These are phyloP conservation scores for Casaregolazyma lundiana DNA, from an alignment of 1,139 yeast species.

Conservation along the genomic window DNA sequence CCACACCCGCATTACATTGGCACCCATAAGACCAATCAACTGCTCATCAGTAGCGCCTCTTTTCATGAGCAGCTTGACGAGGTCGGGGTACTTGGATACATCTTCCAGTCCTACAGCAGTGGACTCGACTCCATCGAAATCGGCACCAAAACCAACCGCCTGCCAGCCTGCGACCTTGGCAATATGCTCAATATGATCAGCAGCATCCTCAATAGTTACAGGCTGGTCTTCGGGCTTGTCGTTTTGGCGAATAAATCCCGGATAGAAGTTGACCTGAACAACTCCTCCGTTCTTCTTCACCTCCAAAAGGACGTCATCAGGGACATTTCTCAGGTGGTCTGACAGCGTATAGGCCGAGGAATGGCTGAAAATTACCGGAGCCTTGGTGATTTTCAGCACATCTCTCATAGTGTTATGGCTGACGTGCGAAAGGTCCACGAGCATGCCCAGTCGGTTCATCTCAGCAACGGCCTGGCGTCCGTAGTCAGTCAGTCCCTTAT, in stretches of 20 bases:
- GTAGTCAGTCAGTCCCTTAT: conserved; percentile 41
- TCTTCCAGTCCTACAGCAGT: conserved; percentile 50
- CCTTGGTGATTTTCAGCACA: conserved; percentile 38
- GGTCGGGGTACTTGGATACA: conserved; percentile 51
- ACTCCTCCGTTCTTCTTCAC: conserved; percentile 45
- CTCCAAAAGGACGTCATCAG: conserved; percentile 44
- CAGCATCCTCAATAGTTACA: conserved; percentile 47
- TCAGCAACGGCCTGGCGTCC: conserved; percentile 39
- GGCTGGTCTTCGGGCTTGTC: conserved; percentile 17
- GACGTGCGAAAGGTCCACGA: conserved; percentile 52
- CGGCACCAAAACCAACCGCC: conserved; percentile 52
- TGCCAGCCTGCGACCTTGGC: conserved; percentile 49
- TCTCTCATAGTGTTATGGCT: conserved; percentile 49
- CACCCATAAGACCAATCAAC: conserved; percentile 44
- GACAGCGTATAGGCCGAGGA: conserved; percentile 42
- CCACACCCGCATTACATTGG: conserved; percentile 45
- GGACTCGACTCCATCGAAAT: conserved; percentile 48
- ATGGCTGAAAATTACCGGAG: conserved; percentile 51
- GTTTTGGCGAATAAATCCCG: conserved; percentile 37
- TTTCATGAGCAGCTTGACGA: conserved; percentile 41
- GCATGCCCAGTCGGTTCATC: conserved; percentile 52
- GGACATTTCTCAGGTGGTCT: conserved; percentile 45
- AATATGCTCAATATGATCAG: conserved; percentile 42
- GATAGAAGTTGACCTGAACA: conserved; percentile 46
- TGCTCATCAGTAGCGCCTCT: conserved; percentile 42